phyloP scores from a whole-genome alignment of 2,329 filamentous ascomycete species.

The Ophiocordyceps robertsii region DNA sequence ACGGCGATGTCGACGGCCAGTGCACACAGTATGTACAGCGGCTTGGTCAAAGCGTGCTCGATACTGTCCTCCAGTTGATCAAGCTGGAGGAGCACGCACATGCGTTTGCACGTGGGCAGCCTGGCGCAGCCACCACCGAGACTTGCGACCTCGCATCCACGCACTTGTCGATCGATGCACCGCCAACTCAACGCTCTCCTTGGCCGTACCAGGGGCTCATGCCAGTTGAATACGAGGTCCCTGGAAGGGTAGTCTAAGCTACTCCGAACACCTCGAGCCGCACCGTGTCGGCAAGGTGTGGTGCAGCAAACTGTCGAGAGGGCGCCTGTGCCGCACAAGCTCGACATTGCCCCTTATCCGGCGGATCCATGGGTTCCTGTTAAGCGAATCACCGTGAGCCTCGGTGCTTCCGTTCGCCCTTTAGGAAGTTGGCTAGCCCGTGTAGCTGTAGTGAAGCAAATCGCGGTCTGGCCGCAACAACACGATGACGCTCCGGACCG shows the following conservation, averaged over 20 bases:
- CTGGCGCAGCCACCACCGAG: too few relatives aligned
- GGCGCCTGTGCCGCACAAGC: conserved; percentile 2
- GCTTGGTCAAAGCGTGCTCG: too few relatives aligned
- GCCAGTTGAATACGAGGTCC: too few relatives aligned
- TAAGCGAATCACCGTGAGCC: background rate
- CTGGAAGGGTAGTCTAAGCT: background rate
- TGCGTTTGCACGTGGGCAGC: too few relatives aligned
- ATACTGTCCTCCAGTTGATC: too few relatives aligned
- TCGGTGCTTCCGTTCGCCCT: background rate
- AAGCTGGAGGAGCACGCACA: too few relatives aligned
- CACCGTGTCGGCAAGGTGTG: background rate
- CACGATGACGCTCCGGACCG: conserved; percentile 7
- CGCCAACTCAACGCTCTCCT: too few relatives aligned
- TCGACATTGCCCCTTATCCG: conserved; percentile 3
- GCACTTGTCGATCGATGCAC: too few relatives aligned
- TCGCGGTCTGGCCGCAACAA: conserved; percentile 2
- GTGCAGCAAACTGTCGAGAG: background rate
- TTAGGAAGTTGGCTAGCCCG: background rate
- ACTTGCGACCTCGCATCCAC: too few relatives aligned
- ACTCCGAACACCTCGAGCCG: background rate
- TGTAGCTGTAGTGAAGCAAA: conserved; percentile 4
- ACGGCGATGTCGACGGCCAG: too few relatives aligned
- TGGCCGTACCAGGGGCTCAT: too few relatives aligned
- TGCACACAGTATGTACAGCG: too few relatives aligned
- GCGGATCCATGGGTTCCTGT: conserved; percentile 4